phyloP scores from a whole-genome alignment of 2,329 filamentous ascomycete genomes.

The Trichophyton equinum region DNA sequence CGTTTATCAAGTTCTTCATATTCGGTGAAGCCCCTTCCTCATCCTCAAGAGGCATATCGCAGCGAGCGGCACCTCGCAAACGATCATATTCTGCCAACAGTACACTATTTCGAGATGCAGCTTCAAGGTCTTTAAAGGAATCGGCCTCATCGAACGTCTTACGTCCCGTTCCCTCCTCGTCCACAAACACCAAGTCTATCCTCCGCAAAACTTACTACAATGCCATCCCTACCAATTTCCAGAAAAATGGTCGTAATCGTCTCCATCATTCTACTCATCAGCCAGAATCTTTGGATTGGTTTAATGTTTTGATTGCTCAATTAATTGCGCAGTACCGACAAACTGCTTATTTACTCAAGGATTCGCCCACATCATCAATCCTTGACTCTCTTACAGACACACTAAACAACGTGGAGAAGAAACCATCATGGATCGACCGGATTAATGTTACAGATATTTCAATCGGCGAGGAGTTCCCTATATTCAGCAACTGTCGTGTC shows the following conservation, averaged over 20 bases:
- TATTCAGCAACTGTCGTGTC: conserved; percentile 94
- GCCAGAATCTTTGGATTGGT: conserved; percentile 95
- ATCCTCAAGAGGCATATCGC: conserved; percentile 63
- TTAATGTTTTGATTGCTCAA: conserved; percentile 93
- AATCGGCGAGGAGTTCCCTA: conserved; percentile 92
- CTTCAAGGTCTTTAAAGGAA: conserved; percentile 33
- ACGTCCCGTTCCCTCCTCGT: conserved; percentile 59
- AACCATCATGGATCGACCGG: conserved; percentile 84
- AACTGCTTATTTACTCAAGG: conserved; percentile 79
- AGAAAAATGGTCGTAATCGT: conserved; percentile 31
- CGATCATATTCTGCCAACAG: conserved; percentile 53
- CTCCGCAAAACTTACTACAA: conserved; percentile 97
- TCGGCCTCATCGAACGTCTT: conserved; percentile 53
- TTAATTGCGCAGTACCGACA: conserved; percentile 90
- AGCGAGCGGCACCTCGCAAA: conserved; percentile 66
- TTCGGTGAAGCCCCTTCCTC: conserved; percentile 85
- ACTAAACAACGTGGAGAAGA: conserved; percentile 72
- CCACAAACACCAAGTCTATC: conserved; percentile 69
- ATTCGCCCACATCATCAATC: conserved; percentile 45
- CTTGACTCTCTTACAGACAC: conserved; percentile 71
- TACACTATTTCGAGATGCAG: conserved; percentile 27
- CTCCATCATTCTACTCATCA: conserved; percentile 62
- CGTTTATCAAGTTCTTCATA: conserved; percentile 99
- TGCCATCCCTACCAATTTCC: conserved; percentile 30
- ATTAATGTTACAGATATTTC: conserved; percentile 90